Base-by-base conservation (phyloP, 2,329 filamentous ascomycete genomes). In the Sarocladiaceae sp. region DNA sequence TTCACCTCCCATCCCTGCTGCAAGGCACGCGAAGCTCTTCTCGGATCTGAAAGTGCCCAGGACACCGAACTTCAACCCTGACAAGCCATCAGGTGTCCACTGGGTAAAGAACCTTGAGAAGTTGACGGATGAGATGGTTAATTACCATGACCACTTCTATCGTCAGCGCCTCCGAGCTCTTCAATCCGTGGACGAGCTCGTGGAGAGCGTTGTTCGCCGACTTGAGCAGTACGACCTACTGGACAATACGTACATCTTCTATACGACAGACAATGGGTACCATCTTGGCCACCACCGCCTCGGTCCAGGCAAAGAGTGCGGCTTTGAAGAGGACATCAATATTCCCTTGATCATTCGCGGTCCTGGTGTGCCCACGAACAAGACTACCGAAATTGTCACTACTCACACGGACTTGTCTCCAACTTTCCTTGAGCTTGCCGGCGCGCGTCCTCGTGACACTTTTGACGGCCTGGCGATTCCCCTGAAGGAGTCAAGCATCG, bases 21-120 rank as follows among this genome's bases (percentile, higher is more conserved):
- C 77, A 50, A 71, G 83, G n/a, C 84, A 88, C 58, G 71, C 73
- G 20, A 66, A 82, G 58, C 70, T 87, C 0, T 88, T 89, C 60
- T 58, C 71, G 10, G 74, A 78, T 53, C 76, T 72, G 4, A 76
- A 72, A 25, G 77, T 88, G 1, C 86, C 86, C 0, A 69, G 85
- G n/a, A 83, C 75, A 1, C 67, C 72, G 0, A 79, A 84, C 60
- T 88, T 88, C 69, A 88, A 88, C 61, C 84, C 84, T 0, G 60
- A 62, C 18, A 52, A 57, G 13, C 58, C 69, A 1, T 67, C 66
- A 3, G 71, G 72, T 11, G 74, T 68, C 12, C 70, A 66, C 28
- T 79, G 75, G 74, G 60, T 78, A 28, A 60, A 60, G 3, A 54
- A 65, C 11, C 66, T 76, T 11, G 64, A 67, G 1, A 62, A 58